A percentile compares a stretch with the other conserved stretches of the same genome.
phyloP scores from a whole-genome alignment of 2,329 filamentous ascomycete species.

The Exophiala bonariae region DNA sequence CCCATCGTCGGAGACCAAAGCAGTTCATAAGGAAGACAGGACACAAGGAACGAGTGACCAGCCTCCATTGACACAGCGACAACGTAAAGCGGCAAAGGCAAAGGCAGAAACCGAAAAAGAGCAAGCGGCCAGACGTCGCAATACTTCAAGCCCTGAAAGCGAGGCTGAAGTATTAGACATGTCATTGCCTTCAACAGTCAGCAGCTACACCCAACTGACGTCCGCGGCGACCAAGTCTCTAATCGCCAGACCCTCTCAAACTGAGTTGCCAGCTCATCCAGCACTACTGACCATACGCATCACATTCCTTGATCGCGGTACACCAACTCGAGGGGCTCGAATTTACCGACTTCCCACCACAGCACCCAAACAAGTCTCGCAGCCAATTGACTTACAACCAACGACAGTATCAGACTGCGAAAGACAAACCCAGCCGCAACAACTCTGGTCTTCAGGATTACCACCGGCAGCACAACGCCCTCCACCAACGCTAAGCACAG shows the following conservation, averaged over 20 bases:
- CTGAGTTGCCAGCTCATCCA: slow-evolving; percentile 27
- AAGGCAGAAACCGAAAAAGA: slow-evolving; percentile 6
- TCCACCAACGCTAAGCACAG: slow-evolving; percentile 3
- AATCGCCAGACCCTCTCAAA: slow-evolving; percentile 29
- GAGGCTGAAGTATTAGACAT: slow-evolving; percentile 12
- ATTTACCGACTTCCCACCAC: slow-evolving; percentile 75
- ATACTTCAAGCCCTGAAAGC: slow-evolving; percentile 22
- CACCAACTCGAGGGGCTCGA: slow-evolving; percentile 69
- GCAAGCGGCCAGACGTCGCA: slow-evolving; percentile 12
- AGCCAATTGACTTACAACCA: neutral
- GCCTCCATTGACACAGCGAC: slow-evolving; percentile 19
- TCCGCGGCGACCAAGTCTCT: slow-evolving; percentile 39
- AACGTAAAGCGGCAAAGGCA: slow-evolving; percentile 24
- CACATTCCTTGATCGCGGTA: slow-evolving; percentile 67
- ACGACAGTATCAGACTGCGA: neutral
- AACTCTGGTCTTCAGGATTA: slow-evolving; percentile 11
- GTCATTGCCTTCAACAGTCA: slow-evolving; percentile 27
- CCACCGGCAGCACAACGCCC: slow-evolving; percentile 12
- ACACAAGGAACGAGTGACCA: neutral
- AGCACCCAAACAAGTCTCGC: neutral
- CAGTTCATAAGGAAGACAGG: neutral
- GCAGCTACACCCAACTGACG: slow-evolving; percentile 41
- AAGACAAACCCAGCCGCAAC: slow-evolving; percentile 4
- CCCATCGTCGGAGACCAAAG: neutral
- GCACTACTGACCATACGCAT: slow-evolving; percentile 64